Conservation (phyloP, 768 basidiomycete species). For the Xerocomus potaroensis region DNA sequence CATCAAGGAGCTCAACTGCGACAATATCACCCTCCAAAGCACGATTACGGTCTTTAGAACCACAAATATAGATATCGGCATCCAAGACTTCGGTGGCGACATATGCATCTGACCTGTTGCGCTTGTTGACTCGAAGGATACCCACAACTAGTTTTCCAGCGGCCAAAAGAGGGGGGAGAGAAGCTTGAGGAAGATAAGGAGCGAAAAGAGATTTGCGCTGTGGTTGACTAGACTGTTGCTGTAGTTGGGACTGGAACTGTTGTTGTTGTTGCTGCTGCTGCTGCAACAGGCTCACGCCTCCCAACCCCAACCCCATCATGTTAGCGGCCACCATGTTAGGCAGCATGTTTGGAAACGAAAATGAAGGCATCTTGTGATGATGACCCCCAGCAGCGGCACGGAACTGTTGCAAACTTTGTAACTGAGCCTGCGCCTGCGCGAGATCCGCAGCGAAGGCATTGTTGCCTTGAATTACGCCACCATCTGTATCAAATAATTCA, state of each 20-base stretch:
- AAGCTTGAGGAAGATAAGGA: constrained; percentile 97
- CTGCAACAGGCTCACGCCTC: constrained; percentile 80
- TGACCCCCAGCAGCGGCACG: constrained; percentile 92
- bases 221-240: constrained; percentile 87
- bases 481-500: constrained; percentile 44
- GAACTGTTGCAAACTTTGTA: constrained; percentile 95
- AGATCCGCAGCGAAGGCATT: constrained; percentile 75
- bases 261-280: constrained; percentile 72
- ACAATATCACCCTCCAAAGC: constrained; percentile 98
- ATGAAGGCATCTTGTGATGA: constrained; percentile 95
- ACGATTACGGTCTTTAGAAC: constrained; percentile 97
- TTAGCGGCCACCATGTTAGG: constrained; percentile 97
- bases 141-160: constrained; percentile 98
- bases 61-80: constrained; percentile 98
- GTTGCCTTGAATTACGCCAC: constrained; percentile 64
- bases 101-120: constrained; percentile 97
- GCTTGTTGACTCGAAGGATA: constrained; percentile 95
- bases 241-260: constrained; percentile 92
- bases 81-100: constrained; percentile 97
- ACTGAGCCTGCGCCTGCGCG: constrained; percentile 94
- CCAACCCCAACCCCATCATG: constrained; percentile 87
- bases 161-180: constrained; percentile 90
- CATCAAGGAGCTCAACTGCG: constrained; percentile 95
- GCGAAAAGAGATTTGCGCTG: constrained; percentile 98
- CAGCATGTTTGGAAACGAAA: constrained; percentile 97